Base-by-base conservation (phyloP, 495 filamentous ascomycete species). In the Tuber aestivum region DNA sequence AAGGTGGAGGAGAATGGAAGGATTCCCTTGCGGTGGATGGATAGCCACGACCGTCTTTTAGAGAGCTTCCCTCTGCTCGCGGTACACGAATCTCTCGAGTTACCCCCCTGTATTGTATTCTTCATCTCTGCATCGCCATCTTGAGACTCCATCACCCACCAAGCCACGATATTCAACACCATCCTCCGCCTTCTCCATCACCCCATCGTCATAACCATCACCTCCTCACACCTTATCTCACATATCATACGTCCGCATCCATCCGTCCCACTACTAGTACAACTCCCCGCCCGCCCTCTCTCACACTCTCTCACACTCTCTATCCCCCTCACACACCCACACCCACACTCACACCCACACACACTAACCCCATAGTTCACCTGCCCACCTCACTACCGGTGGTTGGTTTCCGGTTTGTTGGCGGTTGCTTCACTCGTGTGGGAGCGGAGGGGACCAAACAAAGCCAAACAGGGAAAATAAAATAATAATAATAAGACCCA, bases 61-160 rank as follows among this genome's bases (percentile, higher is more conserved):
- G 50, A 56, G 7, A 56, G 50, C 50, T 56, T 56, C 50, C 50
- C 50, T 56, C 50, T 61, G n/a, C 50, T 61, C n/a, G 50, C 50
- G 9, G n/a, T 61, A 61, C 50, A 61, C 50, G 50, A 32, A 61
- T 61, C n/a, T 32, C n/a, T 61, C 32, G 50, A n/a, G 3, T 27
- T n/a, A 61, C 50, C 14, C 50, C 50, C 50, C 50, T 50, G 21
- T 50, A n/a, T 50, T 16, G 50, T 61, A 61, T 32, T 32, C 50
- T 61, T 32, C 50, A 61, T 61, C 50, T 61, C 50, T 61, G 7
- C 50, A 61, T 61, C 50, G 50, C 50, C 50, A 61, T 61, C 50
- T 32, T 61, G 50, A 61, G 20, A 50, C 45, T 23, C 50, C 50
- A 61, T 61, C 50, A 61, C 50, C 23, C 50, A 61, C 50, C n/a